phyloP scores from a whole-genome alignment of 345 rosid species.

The Lepidium aucheri region DNA sequence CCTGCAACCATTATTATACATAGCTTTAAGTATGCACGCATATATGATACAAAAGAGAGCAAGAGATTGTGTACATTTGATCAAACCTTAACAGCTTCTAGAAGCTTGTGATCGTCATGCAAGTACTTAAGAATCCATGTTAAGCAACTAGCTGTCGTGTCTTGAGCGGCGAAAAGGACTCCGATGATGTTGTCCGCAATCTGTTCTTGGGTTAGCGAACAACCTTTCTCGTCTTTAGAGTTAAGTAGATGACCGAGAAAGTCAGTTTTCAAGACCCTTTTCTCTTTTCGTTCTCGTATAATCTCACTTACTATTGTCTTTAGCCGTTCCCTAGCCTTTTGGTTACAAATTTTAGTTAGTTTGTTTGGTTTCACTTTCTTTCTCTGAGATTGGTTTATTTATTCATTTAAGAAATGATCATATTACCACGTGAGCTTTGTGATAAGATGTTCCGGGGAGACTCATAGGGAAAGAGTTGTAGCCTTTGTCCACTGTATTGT shows the following conservation, averaged over 20 bases:
- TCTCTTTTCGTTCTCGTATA: conserved; percentile 53
- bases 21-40: not conserved
- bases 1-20: conserved; percentile 32
- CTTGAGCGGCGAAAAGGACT: conserved; percentile 84
- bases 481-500: conserved; percentile 62
- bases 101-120: conserved; percentile 46
- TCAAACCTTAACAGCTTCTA: conserved; percentile 66
- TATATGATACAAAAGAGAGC: not conserved
- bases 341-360: not conserved
- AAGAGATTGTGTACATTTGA: not conserved
- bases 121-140: conserved; percentile 89
- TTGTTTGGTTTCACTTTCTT: not conserved
- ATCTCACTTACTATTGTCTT: conserved; percentile 47
- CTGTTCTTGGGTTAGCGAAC: conserved; percentile 36
- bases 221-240: conserved; percentile 41
- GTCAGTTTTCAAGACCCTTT: conserved; percentile 32
- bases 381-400: not conserved
- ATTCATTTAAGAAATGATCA: not conserved
- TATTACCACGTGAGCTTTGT: conserved; percentile 55
- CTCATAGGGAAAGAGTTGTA: conserved; percentile 74
- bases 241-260: conserved; percentile 51
- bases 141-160: conserved; percentile 77
- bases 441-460: conserved; percentile 65
- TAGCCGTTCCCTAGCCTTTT: conserved; percentile 63
- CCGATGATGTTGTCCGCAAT: conserved; percentile 79